Base-by-base conservation (phyloP, 768 basidiomycete genomes). In the Mycena filopes region DNA sequence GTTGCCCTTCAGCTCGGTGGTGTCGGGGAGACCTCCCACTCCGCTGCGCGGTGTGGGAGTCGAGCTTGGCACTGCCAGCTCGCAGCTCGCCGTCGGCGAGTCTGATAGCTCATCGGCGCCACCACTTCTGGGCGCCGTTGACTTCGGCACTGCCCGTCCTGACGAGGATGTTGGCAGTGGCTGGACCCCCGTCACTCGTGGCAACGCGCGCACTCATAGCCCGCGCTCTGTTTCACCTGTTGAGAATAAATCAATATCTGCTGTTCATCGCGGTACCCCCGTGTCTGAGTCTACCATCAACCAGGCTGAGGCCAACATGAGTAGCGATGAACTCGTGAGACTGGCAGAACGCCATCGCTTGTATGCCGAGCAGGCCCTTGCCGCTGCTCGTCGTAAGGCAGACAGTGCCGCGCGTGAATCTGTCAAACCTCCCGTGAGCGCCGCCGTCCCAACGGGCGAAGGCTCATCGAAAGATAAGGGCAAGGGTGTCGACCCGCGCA, bases 1-100 rank as follows among this genome's bases (percentile, higher is more conserved):
- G 46, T 26, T 26, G 2, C 10, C 25, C 12, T 47, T 26, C 46
- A 47, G 46, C 46, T 47, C 46, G 13, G 46, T 47, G 46, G 46
- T 47, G 46, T 47, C 46, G 46, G 46, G 46, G 47, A 47, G 46
- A 47, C 46, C 51, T 53, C 40, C 53, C 53, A 18, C 53, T 42
- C 16, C 40, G 40, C 36, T 11, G 38, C 51, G 23, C 4, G 40
- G 15, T 1, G 4, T n/a, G 20, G 54, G 54, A 43, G 41, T n/a
- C 26, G 54, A 28, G 41, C 40, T 43, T 43, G 41, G 41, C 40
- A 4, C 41, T 18, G 29, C 29, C 49, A 31, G 29, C 49, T n/a
- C 49, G 49, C 36, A 38, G 25, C 38, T 54, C 31, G 50, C 50
- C 36, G 50, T 18, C 15, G 33, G 51, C 51, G 23, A 42, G 53